Conservation (phyloP, 805 yeast species). For the Candida koratica region DNA sequence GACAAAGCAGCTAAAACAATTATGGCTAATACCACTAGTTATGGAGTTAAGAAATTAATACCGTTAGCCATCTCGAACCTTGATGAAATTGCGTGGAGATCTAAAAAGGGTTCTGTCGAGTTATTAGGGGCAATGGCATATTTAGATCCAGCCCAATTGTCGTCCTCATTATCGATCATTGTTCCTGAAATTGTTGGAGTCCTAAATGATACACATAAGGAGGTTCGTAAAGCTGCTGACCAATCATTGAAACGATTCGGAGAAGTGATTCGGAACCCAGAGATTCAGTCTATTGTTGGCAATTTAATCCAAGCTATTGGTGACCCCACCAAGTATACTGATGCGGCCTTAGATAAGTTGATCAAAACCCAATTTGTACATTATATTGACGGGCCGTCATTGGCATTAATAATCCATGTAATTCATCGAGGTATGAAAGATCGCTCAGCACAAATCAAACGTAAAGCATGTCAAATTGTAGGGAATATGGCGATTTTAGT, state of each 20-base stretch:
- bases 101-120: slow-evolving; percentile 95
- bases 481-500: slow-evolving; percentile 98
- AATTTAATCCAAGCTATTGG: slow-evolving; percentile 86
- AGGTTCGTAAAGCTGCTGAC: slow-evolving; percentile 94
- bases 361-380: slow-evolving; percentile 92
- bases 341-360: slow-evolving; percentile 77
- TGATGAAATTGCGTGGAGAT: slow-evolving; percentile 91
- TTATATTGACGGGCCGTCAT: slow-evolving; percentile 95
- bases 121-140: slow-evolving; percentile 97
- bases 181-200: slow-evolving; percentile 97
- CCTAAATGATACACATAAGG: slow-evolving; percentile 91
- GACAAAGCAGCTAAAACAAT: slow-evolving; percentile 80
- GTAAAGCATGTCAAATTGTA: slow-evolving; percentile 94
- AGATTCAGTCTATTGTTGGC: slow-evolving; percentile 89
- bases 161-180: slow-evolving; percentile 82
- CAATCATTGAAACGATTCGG: slow-evolving; percentile 86
- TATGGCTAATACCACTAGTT: slow-evolving; percentile 89
- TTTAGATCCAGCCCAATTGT: slow-evolving; percentile 88
- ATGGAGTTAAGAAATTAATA: slow-evolving; percentile 84
- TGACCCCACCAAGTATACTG: slow-evolving; percentile 90
- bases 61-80: slow-evolving; percentile 85
- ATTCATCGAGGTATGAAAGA: slow-evolving; percentile 94
- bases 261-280: slow-evolving; percentile 96
- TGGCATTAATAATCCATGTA: slow-evolving; percentile 91
- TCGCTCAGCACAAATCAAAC: slow-evolving; percentile 87